Base-by-base conservation (phyloP, 2,329 filamentous ascomycete species). In the Plectosphaerella sp. region DNA sequence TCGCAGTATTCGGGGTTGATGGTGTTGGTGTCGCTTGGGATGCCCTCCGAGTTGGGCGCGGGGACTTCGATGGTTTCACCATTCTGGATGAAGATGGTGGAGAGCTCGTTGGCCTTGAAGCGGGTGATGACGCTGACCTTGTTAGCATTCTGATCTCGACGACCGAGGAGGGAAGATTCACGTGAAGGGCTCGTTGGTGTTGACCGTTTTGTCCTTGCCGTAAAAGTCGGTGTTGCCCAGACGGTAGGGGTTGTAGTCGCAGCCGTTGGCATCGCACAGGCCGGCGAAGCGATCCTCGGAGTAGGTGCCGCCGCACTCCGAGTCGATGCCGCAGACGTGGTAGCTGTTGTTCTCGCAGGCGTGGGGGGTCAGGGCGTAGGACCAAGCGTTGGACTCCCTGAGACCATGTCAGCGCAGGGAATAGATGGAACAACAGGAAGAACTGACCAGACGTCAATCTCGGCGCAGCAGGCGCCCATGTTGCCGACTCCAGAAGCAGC, bases 161-260 rank as follows among this genome's bases (percentile, higher is more conserved):
- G 22, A 36, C 15, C 11, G 22, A 47, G 7, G 6, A 15, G n/a
- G 25, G 28, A 11, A 25, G 9, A 48, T 35, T 42, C 36, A 48
- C 47, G 47, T 86, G 64, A 86, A 75, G 52, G 77, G 76, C 62
- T 74, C 73, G 59, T 64, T 74, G 49, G 80, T 83, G 66, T 85
- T 77, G 59, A 86, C 69, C 24, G 71, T 81, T 63, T 72, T 72
- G 57, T 76, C 79, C 2, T 75, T 70, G 51, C 83, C 83, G 69
- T 80, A 86, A 74, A 85, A 87, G 67, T 73, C 68, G 33, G 70
- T 69, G 65, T 79, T 75, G 53, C 83, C 84, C 72, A 83, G 76
- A 62, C 83, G 80, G 77, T 78, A 87, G n/a, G 78, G 71, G 74
- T 85, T 85, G 75, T 81, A 86, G 64, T 86, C 83, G 59, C 84